Evolutionary conservation across 108 stramenopile species (phyloP), one percentile per base, ranked within the genome.

Genomic region (Skeletonema tropicum): DNA sequence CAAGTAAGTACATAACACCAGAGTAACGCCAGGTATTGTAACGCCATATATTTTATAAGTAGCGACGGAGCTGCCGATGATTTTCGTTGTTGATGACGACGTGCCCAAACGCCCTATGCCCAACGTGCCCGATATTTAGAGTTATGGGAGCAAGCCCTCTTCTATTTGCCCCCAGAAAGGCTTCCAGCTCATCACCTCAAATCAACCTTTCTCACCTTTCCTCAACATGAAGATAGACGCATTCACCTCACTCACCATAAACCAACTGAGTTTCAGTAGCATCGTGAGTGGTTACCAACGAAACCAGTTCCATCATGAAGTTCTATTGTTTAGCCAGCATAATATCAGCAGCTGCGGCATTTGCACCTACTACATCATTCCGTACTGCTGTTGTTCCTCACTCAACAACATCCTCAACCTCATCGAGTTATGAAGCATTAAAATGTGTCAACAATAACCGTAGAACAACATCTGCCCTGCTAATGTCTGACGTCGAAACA

Each of bases 331-430:
- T 55, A 23, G 23, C 21, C 23, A 55, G 52, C 21, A 55, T 55
- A 55, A 55, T 55, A 55, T n/a, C 52, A 55, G 52, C 9, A 55
- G 52, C 52, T 5, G 10, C 52, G 52, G 65, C 65, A 15, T 66
- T 66, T 57, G 65, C 49, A 14, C 65, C 65, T 13, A 66, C 65
- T 13, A 66, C 52, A 52, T 57, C 49, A 57, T 57, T 57, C 49
- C 65, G 65, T 66, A 25, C 17, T 52, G 21, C 65, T 57, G 19
- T 48, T 45, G 25, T n/a, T 12, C 52, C 49, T 57, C 55, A 26
- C 52, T 13, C 66, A 66, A 66, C 57, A 66, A 59, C 66, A 46
- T 49, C 49, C 2, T 49, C 46, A 2, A 39, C 11, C 38, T 39
- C n/a, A n/a, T n/a, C 38, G 10, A 39, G 38, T 49, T 49, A 15